A percentile compares a stretch with the other conserved stretches of the same genome.
Evolutionary conservation across 495 filamentous ascomycete species (phyloP).

Genomic region (Pyrenula massariospora): DNA sequence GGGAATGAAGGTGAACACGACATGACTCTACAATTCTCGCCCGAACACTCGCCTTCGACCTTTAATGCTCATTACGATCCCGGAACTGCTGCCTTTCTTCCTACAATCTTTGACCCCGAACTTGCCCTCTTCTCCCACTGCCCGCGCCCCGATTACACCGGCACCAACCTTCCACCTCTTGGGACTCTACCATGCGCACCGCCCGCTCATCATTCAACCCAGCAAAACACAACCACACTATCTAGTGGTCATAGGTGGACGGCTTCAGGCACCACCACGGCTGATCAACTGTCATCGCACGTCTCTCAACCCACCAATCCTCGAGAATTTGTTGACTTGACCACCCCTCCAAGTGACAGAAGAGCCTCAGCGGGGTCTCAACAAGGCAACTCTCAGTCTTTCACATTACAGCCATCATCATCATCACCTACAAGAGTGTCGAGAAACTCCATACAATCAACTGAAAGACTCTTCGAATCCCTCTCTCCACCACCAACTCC

Average conservation of each 20-base stretch:
- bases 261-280: neutral
- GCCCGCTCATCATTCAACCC: neutral
- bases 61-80: neutral
- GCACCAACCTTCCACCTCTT: neutral
- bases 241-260: neutral
- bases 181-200: neutral
- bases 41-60: neutral
- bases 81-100: neutral
- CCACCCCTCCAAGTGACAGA: neutral
- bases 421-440: neutral
- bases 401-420: neutral
- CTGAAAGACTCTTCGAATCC: neutral
- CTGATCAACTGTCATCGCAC: neutral
- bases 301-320: neutral
- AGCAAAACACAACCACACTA: neutral
- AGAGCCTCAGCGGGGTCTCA: neutral
- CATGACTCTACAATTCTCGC: neutral
- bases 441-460: neutral
- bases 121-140: neutral
- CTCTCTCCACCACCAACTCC: neutral
- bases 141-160: neutral
- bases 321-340: neutral
- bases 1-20: neutral
- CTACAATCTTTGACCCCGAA: neutral
- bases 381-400: neutral